Conservation (phyloP, 306 rosid genomes). For the Prosopis cineraria region DNA sequence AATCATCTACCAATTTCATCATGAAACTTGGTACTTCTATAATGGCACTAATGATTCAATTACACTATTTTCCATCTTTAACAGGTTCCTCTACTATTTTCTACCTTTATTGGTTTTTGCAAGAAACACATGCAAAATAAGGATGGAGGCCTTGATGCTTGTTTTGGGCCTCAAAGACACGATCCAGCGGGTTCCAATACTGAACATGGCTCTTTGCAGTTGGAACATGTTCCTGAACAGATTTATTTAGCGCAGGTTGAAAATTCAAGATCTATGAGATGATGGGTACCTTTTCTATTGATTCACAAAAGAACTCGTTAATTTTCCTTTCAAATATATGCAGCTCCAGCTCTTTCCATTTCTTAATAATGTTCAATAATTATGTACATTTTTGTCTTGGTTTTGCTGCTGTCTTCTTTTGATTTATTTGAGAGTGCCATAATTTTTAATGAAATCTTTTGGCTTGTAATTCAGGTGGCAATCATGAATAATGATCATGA, state of each 20-base stretch:
- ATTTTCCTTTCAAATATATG: neutral
- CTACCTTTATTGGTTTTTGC: conserved; percentile 66
- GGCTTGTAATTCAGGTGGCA: conserved; percentile 61
- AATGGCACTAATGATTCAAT: neutral
- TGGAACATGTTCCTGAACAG: conserved; percentile 62
- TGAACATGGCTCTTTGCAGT: conserved; percentile 40
- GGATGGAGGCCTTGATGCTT: conserved; percentile 37
- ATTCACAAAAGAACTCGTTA: conserved; percentile 5
- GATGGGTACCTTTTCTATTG: conserved; percentile 26
- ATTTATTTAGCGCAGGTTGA: conserved; percentile 94
- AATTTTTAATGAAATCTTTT: conserved; percentile 29
- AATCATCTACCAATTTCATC: conserved; percentile 14
- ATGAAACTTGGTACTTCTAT: neutral
- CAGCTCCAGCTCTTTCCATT: neutral
- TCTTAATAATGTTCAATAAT: conserved; percentile 11
- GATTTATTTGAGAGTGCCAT: conserved; percentile 14
- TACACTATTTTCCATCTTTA: conserved; percentile 29
- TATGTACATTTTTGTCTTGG: conserved; percentile 8
- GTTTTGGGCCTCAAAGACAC: conserved; percentile 27
- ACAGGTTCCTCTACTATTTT: conserved; percentile 84
- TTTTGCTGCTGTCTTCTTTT: neutral
- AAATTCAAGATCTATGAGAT: conserved; percentile 23
- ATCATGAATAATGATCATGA: conserved; percentile 58
- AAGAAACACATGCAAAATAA: conserved; percentile 51
- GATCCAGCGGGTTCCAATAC: conserved; percentile 27